A percentile compares a stretch with the other conserved stretches of the same genome.
phyloP scores from a whole-genome alignment of 306 rosid genomes.

The Rosa persica region DNA sequence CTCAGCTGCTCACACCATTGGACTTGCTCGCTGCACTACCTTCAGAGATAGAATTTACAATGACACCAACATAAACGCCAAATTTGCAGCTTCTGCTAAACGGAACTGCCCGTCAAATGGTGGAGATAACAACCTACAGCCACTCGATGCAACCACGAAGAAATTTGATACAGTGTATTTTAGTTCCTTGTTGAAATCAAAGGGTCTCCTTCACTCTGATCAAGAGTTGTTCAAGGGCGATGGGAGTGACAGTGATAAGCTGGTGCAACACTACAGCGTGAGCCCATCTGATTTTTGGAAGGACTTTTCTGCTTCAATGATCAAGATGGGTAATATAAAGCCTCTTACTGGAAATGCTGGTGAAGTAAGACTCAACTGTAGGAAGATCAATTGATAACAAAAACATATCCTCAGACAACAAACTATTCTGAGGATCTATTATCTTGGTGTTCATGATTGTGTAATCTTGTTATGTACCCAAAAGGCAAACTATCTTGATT shows the following conservation, averaged over 20 bases:
- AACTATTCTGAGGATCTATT: not conserved
- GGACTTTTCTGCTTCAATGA: conserved; percentile 29
- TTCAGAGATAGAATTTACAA: conserved; percentile 28
- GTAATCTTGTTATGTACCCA: not conserved
- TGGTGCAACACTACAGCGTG: conserved; percentile 21
- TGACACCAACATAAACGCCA: conserved; percentile 27
- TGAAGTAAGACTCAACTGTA: conserved; percentile 31
- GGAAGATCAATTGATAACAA: conserved; percentile 13
- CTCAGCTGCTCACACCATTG: conserved; percentile 43
- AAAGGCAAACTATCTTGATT: not conserved
- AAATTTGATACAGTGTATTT: conserved; percentile 31
- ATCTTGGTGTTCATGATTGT: not conserved
- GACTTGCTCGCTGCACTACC: conserved; percentile 22
- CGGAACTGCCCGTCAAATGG: conserved; percentile 25
- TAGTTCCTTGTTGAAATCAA: conserved; percentile 18
- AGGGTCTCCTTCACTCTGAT: conserved; percentile 40
- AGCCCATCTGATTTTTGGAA: not conserved
- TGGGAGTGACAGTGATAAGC: conserved; percentile 26
- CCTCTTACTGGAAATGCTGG: conserved; percentile 34
- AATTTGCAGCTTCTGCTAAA: not conserved
- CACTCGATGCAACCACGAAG: conserved; percentile 10
- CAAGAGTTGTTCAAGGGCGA: conserved; percentile 29
- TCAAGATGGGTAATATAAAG: conserved; percentile 37
- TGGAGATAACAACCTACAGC: conserved; percentile 21
- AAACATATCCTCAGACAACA: not conserved